These are phyloP conservation scores for Septoria linicola DNA, from an alignment of 2,329 filamentous ascomycete species.

Conservation along the genomic window DNA sequence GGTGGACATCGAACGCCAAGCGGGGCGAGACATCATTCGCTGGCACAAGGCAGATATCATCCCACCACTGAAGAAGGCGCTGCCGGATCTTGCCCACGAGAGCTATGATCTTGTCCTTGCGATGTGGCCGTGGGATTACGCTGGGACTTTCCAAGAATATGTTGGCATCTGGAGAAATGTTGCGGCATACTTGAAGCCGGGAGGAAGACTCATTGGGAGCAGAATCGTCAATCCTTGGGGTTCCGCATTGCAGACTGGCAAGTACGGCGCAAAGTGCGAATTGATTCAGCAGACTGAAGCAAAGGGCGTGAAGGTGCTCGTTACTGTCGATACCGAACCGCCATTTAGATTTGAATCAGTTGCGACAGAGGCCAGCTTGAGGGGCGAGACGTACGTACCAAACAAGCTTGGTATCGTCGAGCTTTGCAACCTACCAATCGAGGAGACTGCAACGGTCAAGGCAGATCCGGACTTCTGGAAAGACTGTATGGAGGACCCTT, in stretches of 20 bases:
- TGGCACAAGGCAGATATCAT: slow-evolving; percentile 21
- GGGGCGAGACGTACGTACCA: slow-evolving; percentile 14
- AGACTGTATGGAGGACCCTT: slow-evolving; percentile 21
- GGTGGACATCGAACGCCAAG: slow-evolving; percentile 13
- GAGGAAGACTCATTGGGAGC: slow-evolving; percentile 19
- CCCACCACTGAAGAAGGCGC: slow-evolving; percentile 12
- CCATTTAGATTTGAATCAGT: slow-evolving; percentile 15
- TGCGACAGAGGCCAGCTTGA: slow-evolving; percentile 14
- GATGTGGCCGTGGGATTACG: slow-evolving; percentile 23
- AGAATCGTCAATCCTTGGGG: slow-evolving; percentile 11
- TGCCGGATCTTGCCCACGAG: slow-evolving; percentile 11
- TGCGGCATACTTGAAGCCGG: slow-evolving; percentile 18
- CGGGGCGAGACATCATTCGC: slow-evolving; percentile 13
- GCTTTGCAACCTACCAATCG: slow-evolving; percentile 5
- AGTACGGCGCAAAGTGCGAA: slow-evolving; percentile 17
- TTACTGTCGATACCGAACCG: slow-evolving; percentile 11
- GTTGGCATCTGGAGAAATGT: slow-evolving; percentile 22
- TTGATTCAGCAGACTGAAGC: slow-evolving; percentile 14
- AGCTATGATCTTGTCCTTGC: slow-evolving; percentile 26
- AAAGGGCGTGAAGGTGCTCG: slow-evolving; percentile 16
- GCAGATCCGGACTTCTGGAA: slow-evolving; percentile 19
- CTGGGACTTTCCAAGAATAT: slow-evolving; percentile 14
- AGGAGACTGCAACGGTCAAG: slow-evolving; percentile 15
- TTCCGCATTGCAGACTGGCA: slow-evolving; percentile 10
- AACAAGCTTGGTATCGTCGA: slow-evolving; percentile 15